These are phyloP conservation scores for Colletotrichum magnum DNA, from an alignment of 2,329 filamentous ascomycete species.

Conservation along the genomic window DNA sequence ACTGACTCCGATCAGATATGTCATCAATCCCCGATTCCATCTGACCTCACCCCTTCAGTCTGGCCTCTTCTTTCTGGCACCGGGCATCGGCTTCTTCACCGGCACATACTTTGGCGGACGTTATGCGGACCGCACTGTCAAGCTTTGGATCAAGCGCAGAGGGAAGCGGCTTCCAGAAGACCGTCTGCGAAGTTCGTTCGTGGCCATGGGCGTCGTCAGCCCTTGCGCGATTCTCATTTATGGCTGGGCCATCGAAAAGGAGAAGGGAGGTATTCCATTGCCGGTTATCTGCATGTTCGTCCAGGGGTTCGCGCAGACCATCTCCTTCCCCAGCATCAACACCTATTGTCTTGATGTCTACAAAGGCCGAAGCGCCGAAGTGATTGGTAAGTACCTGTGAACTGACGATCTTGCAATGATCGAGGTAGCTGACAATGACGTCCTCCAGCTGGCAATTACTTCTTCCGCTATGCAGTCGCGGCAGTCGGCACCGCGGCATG, in stretches of 20 bases:
- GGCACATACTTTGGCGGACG: conserved; percentile 78
- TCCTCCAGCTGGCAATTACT: conserved; percentile 80
- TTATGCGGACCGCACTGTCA: conserved; percentile 75
- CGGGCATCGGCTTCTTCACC: conserved; percentile 75
- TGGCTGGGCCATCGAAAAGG: conserved; percentile 62
- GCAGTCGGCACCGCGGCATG: conserved; percentile 79
- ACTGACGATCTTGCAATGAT: background rate
- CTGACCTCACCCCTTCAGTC: conserved; percentile 75
- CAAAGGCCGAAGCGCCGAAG: conserved; percentile 35
- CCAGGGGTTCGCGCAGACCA: conserved; percentile 77
- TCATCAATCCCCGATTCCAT: conserved; percentile 78
- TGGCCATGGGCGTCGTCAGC: conserved; percentile 71
- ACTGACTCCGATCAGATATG: conserved; percentile 77
- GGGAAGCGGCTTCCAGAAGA: conserved; percentile 77
- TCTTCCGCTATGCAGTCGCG: conserved; percentile 82
- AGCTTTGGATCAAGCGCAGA: conserved; percentile 69
- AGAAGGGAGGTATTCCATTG: conserved; percentile 56
- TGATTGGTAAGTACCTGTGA: conserved; percentile 48
- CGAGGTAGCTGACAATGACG: background rate
- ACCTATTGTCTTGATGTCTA: conserved; percentile 58
- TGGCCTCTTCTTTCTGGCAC: conserved; percentile 80
- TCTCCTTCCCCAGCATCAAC: conserved; percentile 78
- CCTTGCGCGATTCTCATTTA: conserved; percentile 78
- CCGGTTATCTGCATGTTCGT: conserved; percentile 79
- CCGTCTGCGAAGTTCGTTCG: conserved; percentile 73